Conservation (phyloP, 176 grass and related monocot species). For the Bonia amplexicaulis region DNA sequence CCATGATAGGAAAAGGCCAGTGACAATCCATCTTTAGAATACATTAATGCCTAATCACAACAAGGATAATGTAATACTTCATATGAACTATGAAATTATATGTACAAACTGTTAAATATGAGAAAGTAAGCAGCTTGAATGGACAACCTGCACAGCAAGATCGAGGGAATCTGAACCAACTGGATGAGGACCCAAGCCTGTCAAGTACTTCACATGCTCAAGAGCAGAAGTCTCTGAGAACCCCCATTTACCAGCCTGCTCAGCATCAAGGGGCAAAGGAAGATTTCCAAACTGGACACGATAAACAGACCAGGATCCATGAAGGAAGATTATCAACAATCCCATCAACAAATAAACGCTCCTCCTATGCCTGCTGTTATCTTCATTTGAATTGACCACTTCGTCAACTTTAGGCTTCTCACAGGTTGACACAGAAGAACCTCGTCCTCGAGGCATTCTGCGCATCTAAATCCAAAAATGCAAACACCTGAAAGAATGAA, state of each 20-base stretch:
- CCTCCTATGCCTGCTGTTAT: slow-evolving; percentile 46
- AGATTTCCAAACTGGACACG: slow-evolving; percentile 64
- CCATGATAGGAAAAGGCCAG: background rate
- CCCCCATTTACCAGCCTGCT: slow-evolving; percentile 75
- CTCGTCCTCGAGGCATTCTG: slow-evolving; percentile 39
- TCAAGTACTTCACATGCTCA: slow-evolving; percentile 76
- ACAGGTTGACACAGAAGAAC: slow-evolving; percentile 19
- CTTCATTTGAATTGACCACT: slow-evolving; percentile 13
- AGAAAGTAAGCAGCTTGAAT: slow-evolving; percentile 11
- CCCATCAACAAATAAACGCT: slow-evolving; percentile 62
- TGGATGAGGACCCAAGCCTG: slow-evolving; percentile 82
- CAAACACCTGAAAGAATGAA: slow-evolving; percentile 10
- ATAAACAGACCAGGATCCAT: slow-evolving; percentile 84
- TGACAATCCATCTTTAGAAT: background rate
- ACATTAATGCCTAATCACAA: background rate
- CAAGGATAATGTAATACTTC: background rate
- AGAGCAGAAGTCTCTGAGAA: slow-evolving; percentile 86
- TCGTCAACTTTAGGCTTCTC: slow-evolving; percentile 33
- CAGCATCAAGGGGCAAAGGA: slow-evolving; percentile 63
- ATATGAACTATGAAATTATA: background rate
- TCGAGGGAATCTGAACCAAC: slow-evolving; percentile 88
- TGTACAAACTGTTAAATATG: background rate
- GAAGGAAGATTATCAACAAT: slow-evolving; percentile 65
- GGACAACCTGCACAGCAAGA: slow-evolving; percentile 69
- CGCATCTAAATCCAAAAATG: background rate